Percentiles rank a stretch among this genome's conserved stretches.
These are phyloP conservation scores for Metschnikowia koreensis DNA, from an alignment of 805 yeast genomes.

Conservation along the genomic window DNA sequence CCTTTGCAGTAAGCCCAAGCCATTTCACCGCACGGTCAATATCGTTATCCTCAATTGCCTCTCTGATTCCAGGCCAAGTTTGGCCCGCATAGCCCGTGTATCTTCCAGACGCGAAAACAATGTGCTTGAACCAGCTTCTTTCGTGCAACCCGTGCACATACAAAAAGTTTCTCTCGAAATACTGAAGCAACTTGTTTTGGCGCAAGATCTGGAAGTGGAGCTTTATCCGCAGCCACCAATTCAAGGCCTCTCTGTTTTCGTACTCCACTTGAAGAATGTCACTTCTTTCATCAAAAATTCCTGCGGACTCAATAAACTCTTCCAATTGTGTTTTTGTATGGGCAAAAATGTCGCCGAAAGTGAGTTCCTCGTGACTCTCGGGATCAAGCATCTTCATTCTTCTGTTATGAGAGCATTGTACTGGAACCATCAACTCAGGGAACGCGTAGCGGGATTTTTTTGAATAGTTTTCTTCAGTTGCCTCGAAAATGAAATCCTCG, in stretches of 20 bases:
- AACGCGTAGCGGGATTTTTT: constrained; percentile 6
- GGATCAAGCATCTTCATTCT: constrained; percentile 7
- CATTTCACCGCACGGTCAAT: constrained; percentile 43
- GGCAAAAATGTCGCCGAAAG: constrained; percentile 27
- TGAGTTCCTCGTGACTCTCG: constrained; percentile 11
- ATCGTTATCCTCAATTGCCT: constrained; percentile 49
- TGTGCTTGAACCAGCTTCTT: constrained; percentile 63
- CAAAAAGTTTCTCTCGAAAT: constrained; percentile 55
- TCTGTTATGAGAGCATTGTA: constrained; percentile 11
- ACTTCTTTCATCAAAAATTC: constrained; percentile 28
- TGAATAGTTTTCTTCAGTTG: constrained; percentile 8
- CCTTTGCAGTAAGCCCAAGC: constrained; percentile 42
- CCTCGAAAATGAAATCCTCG: constrained; percentile 13
- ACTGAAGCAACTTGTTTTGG: constrained; percentile 38
- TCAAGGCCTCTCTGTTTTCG: constrained; percentile 31
- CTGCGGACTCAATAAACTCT: constrained; percentile 21
- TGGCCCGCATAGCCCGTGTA: constrained; percentile 50
- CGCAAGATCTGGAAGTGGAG: constrained; percentile 30
- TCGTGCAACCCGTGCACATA: constrained; percentile 44
- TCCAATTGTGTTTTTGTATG: constrained; percentile 26
- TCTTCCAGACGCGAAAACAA: constrained; percentile 59
- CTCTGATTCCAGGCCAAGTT: constrained; percentile 58
- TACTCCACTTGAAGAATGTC: constrained; percentile 27
- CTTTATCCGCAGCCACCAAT: constrained; percentile 36
- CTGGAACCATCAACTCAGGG: constrained; percentile 16